Base-by-base conservation (phyloP, 2,329 filamentous ascomycete genomes). In the Colletotrichum camelliae region DNA sequence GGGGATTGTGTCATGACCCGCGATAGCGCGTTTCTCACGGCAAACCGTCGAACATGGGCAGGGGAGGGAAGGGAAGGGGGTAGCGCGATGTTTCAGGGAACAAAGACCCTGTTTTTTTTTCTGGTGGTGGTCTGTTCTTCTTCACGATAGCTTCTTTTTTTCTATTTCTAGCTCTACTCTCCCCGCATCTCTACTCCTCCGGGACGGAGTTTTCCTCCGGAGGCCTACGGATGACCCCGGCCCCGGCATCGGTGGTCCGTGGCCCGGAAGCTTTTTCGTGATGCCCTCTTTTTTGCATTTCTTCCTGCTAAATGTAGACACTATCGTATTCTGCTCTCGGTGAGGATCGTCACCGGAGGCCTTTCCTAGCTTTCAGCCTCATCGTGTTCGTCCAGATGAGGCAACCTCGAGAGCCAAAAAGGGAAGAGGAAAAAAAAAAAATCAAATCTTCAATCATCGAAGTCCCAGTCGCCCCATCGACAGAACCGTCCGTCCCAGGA, bases 1-100 rank as follows among this genome's bases (percentile, higher is more conserved):
- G 33, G 67, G 67, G 67, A 67, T n/a, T 24, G 61, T 72, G 60
- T 62, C 72, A 75, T 52, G 57, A 57, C 33, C 29, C 66, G 67
- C 52, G 68, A 33, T 13, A 52, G 61, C 37, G 37, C 67, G 67
- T 43, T 66, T 66, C 24, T 39, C 61, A 52, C 43, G 43, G 43
- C 43, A 52, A 52, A 52, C n/a, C 10, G n/a, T 52, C n/a, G n/a
- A 52, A 52, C 43, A 52, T 43, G 33, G 10, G 18, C 29, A n/a
- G 29, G 33, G 58, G 58, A 33, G 21, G n/a, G 9, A 24, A 24
- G 16, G 21, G 33, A 64, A 64, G 43, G 37, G 37, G 39, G 62
- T 37, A n/a, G 18, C 21, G 37, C 29, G 64, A 21, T 52, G 33
- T 67, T 33, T 52, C 64, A 52, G 64, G 39, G 24, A 31, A 67